A percentile compares a stretch with the other conserved stretches of the same genome.
Evolutionary conservation across 441 rosid species (phyloP).

Genomic region (Mallotus repandus): DNA sequence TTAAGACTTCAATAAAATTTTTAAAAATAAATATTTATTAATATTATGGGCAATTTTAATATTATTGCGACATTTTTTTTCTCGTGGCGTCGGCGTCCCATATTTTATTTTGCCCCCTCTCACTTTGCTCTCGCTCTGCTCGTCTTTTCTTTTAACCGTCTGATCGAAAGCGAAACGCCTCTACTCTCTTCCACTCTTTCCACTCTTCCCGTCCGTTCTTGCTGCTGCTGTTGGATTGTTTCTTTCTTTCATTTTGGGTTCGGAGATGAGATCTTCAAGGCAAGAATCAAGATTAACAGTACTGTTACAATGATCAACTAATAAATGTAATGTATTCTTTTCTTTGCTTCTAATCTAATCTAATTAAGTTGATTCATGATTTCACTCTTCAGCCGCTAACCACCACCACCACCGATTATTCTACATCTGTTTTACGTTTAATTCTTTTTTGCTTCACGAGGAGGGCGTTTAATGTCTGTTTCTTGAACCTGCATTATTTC

Average conservation of each 20-base stretch:
- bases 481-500: conserved; percentile 31
- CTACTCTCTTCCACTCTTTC: not conserved
- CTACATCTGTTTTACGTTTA: not conserved
- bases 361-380: conserved; percentile 18
- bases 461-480: not conserved
- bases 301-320: too few relatives aligned
- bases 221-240: not conserved
- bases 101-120: too few relatives aligned
- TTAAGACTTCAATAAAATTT: too few relatives aligned
- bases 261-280: not conserved
- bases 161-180: conserved; percentile 28
- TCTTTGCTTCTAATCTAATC: conserved; percentile 43
- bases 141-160: conserved; percentile 30
- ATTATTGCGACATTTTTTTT: too few relatives aligned
- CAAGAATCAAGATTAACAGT: too few relatives aligned
- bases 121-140: not conserved
- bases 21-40: too few relatives aligned
- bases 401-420: too few relatives aligned
- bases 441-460: too few relatives aligned
- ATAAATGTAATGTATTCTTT: conserved; percentile 29
- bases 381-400: not conserved
- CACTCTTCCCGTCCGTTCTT: not conserved
- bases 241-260: not conserved
- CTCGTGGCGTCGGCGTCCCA: too few relatives aligned
- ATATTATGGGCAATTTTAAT: too few relatives aligned